Conservation (phyloP, 148 eudicot genomes). For the Arctostaphylos glauca region DNA sequence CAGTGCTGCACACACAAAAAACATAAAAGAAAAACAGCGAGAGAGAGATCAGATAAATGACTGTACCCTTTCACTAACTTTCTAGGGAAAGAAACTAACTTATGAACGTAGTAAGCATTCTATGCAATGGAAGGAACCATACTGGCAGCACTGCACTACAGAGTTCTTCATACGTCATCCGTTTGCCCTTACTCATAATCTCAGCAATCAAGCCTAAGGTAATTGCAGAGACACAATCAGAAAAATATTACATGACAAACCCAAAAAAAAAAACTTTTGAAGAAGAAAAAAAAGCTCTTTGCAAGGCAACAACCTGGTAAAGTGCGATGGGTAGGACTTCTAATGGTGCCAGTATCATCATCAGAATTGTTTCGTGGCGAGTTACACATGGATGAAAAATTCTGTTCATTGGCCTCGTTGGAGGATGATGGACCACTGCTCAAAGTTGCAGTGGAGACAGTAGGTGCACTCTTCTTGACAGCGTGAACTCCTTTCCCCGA, state of each 20-base stretch:
- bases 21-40: conserved; percentile 11
- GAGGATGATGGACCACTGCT: conserved; percentile 56
- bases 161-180: conserved; percentile 87
- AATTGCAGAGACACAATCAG: conserved; percentile 11
- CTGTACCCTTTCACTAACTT: background rate
- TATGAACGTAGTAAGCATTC: conserved; percentile 3
- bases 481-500: conserved; percentile 29
- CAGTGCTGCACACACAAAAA: conserved; percentile 57
- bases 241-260: background rate
- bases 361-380: conserved; percentile 52
- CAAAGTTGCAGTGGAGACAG: conserved; percentile 36
- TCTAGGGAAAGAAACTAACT: background rate
- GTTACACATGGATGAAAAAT: conserved; percentile 38
- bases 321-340: conserved; percentile 58
- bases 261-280: background rate
- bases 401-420: conserved; percentile 42
- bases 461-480: conserved; percentile 40
- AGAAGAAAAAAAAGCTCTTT: conserved; percentile 5
- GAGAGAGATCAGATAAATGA: conserved; percentile 11
- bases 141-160: conserved; percentile 91
- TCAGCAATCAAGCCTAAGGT: conserved; percentile 76
- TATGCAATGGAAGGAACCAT: conserved; percentile 30
- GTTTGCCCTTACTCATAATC: conserved; percentile 86
- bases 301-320: conserved; percentile 70
- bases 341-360: conserved; percentile 44